Evolutionary conservation across 2,329 filamentous ascomycete species (phyloP).

Genomic region (Colletotrichum trifolii): DNA sequence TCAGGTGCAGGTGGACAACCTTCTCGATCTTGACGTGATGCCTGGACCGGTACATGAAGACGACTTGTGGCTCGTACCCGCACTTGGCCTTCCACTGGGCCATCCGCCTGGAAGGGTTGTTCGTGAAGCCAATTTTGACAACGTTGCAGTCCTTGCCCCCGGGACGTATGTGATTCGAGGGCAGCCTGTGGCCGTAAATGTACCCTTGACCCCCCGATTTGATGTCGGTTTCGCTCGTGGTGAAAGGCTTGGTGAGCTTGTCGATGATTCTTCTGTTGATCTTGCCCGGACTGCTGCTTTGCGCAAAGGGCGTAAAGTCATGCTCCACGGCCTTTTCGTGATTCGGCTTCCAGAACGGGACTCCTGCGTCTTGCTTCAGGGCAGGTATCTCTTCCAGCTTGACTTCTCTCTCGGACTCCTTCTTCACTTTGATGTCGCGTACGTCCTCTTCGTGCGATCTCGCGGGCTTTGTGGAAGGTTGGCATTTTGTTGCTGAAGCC

Average conservation of each 20-base stretch:
- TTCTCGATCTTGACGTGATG: conserved; percentile 43
- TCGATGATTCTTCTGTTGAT: conserved; percentile 7
- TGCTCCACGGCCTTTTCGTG: background rate
- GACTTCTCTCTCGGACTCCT: too few relatives aligned
- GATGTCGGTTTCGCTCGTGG: background rate
- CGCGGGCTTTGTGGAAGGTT: background rate
- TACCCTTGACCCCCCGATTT: background rate
- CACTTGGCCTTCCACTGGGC: conserved; percentile 39
- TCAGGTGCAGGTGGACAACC: conserved; percentile 44
- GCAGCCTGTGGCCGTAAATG: conserved; percentile 15
- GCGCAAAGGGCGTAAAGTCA: background rate
- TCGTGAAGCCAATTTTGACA: conserved; percentile 46
- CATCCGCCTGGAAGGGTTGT: conserved; percentile 41
- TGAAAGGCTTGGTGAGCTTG: background rate
- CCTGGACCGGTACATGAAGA: conserved; percentile 34
- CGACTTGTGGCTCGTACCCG: conserved; percentile 39
- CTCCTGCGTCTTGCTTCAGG: background rate
- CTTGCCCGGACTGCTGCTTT: too few relatives aligned
- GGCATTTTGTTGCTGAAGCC: background rate
- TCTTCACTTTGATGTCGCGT: too few relatives aligned
- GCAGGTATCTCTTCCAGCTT: background rate
- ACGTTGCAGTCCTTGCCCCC: background rate
- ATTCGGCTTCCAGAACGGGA: background rate
- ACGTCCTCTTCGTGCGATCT: too few relatives aligned
- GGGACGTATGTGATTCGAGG: background rate